Percentiles rank a stretch among this genome's conserved stretches.
Evolutionary conservation across 371 early-diverging fungal genomes (phyloP).

Genomic region (Fennellomyces sp.): DNA sequence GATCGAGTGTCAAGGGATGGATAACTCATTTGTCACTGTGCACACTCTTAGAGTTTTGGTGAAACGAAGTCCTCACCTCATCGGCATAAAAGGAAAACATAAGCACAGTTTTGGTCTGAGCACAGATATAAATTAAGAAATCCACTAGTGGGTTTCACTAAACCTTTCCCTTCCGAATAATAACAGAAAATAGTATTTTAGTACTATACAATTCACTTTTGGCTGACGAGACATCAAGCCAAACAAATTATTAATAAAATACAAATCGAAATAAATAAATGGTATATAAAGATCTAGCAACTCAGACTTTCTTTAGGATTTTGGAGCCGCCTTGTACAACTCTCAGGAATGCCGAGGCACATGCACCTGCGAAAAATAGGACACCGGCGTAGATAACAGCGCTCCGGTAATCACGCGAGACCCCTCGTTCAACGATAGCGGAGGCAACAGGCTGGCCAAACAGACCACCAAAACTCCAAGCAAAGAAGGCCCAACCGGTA

Average conservation of each 20-base stretch:
- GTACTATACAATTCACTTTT: neutral
- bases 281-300: neutral
- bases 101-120: no score
- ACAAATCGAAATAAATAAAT: neutral
- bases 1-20: no score
- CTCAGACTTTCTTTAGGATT: slow-evolving; percentile 6
- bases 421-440: slow-evolving; percentile 30
- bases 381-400: slow-evolving; percentile 26
- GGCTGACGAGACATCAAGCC: no score
- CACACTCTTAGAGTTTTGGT: no score
- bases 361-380: slow-evolving; percentile 27
- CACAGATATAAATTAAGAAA: no score
- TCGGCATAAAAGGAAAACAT: no score
- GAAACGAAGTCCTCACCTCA: no score
- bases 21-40: no score
- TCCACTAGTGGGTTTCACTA: no score
- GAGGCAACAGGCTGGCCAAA: slow-evolving; percentile 58
- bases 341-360: slow-evolving; percentile 27
- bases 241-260: no score
- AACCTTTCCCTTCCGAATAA: no score
- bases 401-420: slow-evolving; percentile 16
- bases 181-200: no score
- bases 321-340: slow-evolving; percentile 30
- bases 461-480: slow-evolving; percentile 52
- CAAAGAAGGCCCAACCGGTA: slow-evolving; percentile 51